Evolutionary conservation across 1,139 yeast genomes (phyloP).

Genomic region (Sugiyamaella pinicola): DNA sequence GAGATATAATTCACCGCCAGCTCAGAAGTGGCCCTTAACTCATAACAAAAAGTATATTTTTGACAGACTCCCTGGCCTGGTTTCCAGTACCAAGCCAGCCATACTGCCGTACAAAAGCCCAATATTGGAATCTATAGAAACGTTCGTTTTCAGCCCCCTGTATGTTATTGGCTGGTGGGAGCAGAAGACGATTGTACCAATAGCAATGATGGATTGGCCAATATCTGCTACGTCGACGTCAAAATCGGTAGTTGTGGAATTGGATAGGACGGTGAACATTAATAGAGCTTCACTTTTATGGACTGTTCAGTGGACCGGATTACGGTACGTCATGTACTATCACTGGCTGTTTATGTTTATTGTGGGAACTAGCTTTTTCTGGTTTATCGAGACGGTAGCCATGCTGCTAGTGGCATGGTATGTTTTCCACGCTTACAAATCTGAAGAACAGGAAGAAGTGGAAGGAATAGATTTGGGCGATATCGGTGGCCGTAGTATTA

Average conservation of each 20-base stretch:
- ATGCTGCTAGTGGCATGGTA: slow-evolving; percentile 31
- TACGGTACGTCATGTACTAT: slow-evolving; percentile 57
- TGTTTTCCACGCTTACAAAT: slow-evolving; percentile 15
- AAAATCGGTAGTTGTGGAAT: slow-evolving; percentile 32
- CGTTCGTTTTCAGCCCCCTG: slow-evolving; percentile 38
- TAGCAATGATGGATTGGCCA: slow-evolving; percentile 24
- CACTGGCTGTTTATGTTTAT: slow-evolving; percentile 53
- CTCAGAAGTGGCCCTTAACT: slow-evolving; percentile 21
- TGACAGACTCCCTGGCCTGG: slow-evolving; percentile 21
- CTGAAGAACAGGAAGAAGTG: slow-evolving; percentile 5
- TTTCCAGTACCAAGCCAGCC: slow-evolving; percentile 32
- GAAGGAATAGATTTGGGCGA: background rate
- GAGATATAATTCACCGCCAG: background rate
- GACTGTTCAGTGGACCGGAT: slow-evolving; percentile 54
- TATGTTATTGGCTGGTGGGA: slow-evolving; percentile 35
- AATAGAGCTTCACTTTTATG: slow-evolving; percentile 40
- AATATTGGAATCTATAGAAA: slow-evolving; percentile 36
- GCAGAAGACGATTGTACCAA: slow-evolving; percentile 21
- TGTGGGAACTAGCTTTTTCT: slow-evolving; percentile 54
- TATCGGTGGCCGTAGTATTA: too few species aligned
- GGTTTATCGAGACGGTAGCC: slow-evolving; percentile 45
- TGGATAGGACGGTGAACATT: slow-evolving; percentile 37
- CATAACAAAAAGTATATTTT: slow-evolving; percentile 18
- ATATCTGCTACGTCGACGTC: slow-evolving; percentile 15
- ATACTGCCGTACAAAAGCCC: slow-evolving; percentile 39